Evolutionary conservation across 2,329 filamentous ascomycete species (phyloP).

Genomic region (Penicillium vulpinum): DNA sequence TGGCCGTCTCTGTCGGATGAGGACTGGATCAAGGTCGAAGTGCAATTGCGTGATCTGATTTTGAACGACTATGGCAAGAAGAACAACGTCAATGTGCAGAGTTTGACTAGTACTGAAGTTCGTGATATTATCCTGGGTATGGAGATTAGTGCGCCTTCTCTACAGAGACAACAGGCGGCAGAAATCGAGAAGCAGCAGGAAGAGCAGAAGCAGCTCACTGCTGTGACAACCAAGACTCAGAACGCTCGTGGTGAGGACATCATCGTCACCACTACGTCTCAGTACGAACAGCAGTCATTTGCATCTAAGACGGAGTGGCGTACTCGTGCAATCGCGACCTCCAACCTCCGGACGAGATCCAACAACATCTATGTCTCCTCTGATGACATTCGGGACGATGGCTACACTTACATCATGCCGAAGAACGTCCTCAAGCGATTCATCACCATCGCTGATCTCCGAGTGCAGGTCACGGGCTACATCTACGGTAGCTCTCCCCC

Average conservation of each 20-base stretch:
- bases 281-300: slow-evolving; percentile 97
- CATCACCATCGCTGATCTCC: slow-evolving; percentile 93
- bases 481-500: slow-evolving; percentile 89
- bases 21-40: slow-evolving; percentile 99
- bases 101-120: slow-evolving; percentile 93
- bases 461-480: slow-evolving; percentile 94
- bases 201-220: slow-evolving; percentile 93
- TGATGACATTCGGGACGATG: slow-evolving; percentile 86
- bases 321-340: slow-evolving; percentile 92
- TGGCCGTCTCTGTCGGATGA: slow-evolving; percentile 94
- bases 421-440: slow-evolving; percentile 99
- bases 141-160: slow-evolving; percentile 97
- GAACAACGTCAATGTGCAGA: slow-evolving; percentile 99
- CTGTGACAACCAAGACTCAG: slow-evolving; percentile 96
- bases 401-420: slow-evolving; percentile 96
- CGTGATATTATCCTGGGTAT: slow-evolving; percentile 98
- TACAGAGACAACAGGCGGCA: slow-evolving; percentile 96
- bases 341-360: slow-evolving; percentile 85
- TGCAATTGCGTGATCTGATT: slow-evolving; percentile 90
- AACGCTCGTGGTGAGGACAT: slow-evolving; percentile 97
- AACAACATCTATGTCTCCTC: slow-evolving; percentile 99
- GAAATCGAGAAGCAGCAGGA: slow-evolving; percentile 99
- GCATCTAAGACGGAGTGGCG: slow-evolving; percentile 99
- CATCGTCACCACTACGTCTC: slow-evolving; percentile 95
- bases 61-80: slow-evolving; percentile 99